Conservation (phyloP, 1,284 basidiomycete species). For the Paramarasmius palmivorus region DNA sequence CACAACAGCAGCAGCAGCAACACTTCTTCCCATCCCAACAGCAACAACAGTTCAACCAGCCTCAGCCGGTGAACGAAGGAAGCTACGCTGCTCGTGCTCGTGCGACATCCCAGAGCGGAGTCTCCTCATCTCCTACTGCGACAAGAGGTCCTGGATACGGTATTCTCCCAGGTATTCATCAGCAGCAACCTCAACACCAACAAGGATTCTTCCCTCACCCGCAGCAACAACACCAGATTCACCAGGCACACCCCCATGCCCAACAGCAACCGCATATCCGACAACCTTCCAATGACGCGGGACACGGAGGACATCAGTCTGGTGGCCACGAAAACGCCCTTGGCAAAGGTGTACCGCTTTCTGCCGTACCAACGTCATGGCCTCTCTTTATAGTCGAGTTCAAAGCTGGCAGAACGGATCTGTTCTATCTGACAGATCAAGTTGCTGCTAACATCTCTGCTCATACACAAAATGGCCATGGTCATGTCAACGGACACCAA, state of each 20-base stretch:
- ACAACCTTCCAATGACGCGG: constrained; percentile 26
- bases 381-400: constrained; percentile 97
- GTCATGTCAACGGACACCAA: constrained; percentile 4
- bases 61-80: background rate
- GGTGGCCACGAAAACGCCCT: constrained; percentile 50
- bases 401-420: constrained; percentile 93
- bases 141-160: constrained; percentile 28
- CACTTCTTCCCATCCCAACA: constrained; percentile 2
- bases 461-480: background rate
- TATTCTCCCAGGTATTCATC: constrained; percentile 30
- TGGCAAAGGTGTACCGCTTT: constrained; percentile 88
- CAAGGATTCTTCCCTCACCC: constrained; percentile 7
- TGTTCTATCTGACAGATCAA: constrained; percentile 84
- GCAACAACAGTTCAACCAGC: constrained; percentile 1
- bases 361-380: constrained; percentile 78
- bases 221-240: background rate
- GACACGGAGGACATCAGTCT: constrained; percentile 25
- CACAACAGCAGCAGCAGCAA: constrained; percentile 8
- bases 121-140: constrained; percentile 48
- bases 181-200: constrained; percentile 32
- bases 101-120: constrained; percentile 12
- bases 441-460: constrained; percentile 20
- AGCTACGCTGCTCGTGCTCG: constrained; percentile 14
- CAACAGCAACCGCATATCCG: constrained; percentile 1
- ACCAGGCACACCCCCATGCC: background rate